Conservation (phyloP, 2,329 filamentous ascomycete genomes). For the Diaporthe vexans region DNA sequence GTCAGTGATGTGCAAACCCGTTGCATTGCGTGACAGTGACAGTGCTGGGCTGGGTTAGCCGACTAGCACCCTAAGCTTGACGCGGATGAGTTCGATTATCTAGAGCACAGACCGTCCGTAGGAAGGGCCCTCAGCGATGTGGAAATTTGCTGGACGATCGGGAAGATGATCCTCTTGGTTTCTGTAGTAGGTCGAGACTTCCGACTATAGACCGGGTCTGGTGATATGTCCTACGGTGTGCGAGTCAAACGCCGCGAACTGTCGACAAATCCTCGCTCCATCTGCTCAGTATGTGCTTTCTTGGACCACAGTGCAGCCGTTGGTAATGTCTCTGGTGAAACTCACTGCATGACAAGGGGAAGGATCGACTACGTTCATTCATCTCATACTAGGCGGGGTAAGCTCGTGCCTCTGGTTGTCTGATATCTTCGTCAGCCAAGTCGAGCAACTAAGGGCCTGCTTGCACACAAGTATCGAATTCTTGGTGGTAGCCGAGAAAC, state of each 20-base stretch:
- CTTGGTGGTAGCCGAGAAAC: background rate
- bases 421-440: constrained; percentile 24
- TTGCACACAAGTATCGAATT: background rate
- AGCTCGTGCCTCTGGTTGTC: constrained; percentile 28
- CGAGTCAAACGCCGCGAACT: constrained; percentile 24
- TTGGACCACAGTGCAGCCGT: constrained; percentile 4
- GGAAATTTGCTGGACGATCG: constrained; percentile 29
- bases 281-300: constrained; percentile 1
- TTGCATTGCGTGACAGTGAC: constrained; percentile 5
- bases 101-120: constrained; percentile 23
- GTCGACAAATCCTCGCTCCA: constrained; percentile 14
- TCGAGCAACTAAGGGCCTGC: background rate
- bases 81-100: background rate
- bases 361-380: constrained; percentile 19
- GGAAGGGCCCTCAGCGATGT: background rate
- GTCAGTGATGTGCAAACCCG: constrained; percentile 19
- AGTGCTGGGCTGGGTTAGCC: background rate
- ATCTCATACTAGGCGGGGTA: constrained; percentile 23
- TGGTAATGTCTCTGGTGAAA: constrained; percentile 3
- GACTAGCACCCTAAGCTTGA: constrained; percentile 3
- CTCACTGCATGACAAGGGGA: constrained; percentile 5
- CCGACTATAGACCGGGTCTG: constrained; percentile 29
- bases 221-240: constrained; percentile 17
- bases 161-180: constrained; percentile 16
- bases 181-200: constrained; percentile 9